Base-by-base conservation (phyloP, 768 basidiomycete genomes). In the Termitomyces sp. region DNA sequence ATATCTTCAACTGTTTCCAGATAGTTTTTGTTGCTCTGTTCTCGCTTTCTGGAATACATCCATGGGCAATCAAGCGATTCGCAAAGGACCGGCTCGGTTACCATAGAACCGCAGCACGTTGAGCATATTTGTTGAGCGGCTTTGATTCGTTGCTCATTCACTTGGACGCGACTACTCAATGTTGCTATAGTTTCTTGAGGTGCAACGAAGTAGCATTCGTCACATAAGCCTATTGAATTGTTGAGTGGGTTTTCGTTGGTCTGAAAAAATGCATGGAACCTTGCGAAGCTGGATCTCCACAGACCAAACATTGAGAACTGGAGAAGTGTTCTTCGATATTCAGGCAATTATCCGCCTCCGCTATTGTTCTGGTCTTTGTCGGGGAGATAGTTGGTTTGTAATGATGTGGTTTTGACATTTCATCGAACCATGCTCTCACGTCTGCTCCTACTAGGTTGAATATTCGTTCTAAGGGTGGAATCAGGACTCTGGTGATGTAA, bases 361-460 rank as follows among this genome's bases (percentile, higher is more conserved):
- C 50, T 48, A 69, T 60, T 42, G 58, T 57, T 55, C 56, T 54
- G 32, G 53, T 53, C 55, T 68, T 70, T 47, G 53, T 60, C 5
- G 70, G 66, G 32, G 70, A 66, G 44, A 70, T 73, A 48, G 74
- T 72, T 56, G 77, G 73, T 42, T 76, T 65, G 38, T 67, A 18
- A 40, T 56, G 51, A 43, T 61, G 64, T 3, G 66, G 73, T 68
- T 84, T 85, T 2, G 92, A 90, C 92, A 95, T 94, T 30, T 88
- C 86, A 50, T 87, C 79, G 66, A 85, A 98, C 96, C 96, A 98
- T 44, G 78, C 75, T 53, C 81, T 80, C 28, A 96, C 86, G 67
- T 97, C 89, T 9, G 88, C 93, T 16, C 96, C 95, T 35, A 95
- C 78, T 24, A 98, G 83, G 59, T 88, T 93, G 77, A 98, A 92